Evolutionary conservation across 2,329 filamentous ascomycete species (phyloP), one percentile per base, ranked within the genome.

Genomic region (Fusarium austroafricanum): DNA sequence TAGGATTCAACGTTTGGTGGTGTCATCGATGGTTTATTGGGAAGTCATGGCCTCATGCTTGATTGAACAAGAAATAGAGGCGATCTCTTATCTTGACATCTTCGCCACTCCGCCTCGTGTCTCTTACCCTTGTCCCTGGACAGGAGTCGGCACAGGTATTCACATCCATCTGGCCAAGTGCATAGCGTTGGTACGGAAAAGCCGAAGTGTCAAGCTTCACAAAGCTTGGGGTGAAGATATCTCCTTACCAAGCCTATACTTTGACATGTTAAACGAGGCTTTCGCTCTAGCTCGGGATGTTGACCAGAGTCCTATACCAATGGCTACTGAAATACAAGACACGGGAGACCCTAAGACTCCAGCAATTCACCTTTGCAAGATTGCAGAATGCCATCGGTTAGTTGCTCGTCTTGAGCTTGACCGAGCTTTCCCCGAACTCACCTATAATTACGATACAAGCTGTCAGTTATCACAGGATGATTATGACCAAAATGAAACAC

Each of bases 21-120:
- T 51, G 3, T 68, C 68, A 2, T 71, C 57, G 0, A 69, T 71
- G 58, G 38, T 71, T 1, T 71, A 69, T 21, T 71, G 61, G 68
- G 68, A 71, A 18, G 58, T 58, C 8, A 61, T 71, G 65, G 40
- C 35, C 2, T 57, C 68, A 0, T 71, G 65, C 12, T 18, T 71
- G 0, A n/a, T 67, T 6, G 68, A 71, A 15, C 68, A 69, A 23
- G 35, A 61, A 2, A 37, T 43, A 5, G 35, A 44, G 5, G 43
- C 40, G 1, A 6, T 69, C 5, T 67, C 61, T 3, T 61, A 71
- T 21, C 53, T 71, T 3, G 55, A 65, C 12, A n/a, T 28, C 1
- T 61, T 69, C 12, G 29, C 44, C 9, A 12, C 11, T 18, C 39
- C 46, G 8, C 21, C 11, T 3, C 18, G 33, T 0, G 1, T 21